Base-by-base conservation (phyloP, 371 early-diverging fungal genomes). In the Mortierella sp. region DNA sequence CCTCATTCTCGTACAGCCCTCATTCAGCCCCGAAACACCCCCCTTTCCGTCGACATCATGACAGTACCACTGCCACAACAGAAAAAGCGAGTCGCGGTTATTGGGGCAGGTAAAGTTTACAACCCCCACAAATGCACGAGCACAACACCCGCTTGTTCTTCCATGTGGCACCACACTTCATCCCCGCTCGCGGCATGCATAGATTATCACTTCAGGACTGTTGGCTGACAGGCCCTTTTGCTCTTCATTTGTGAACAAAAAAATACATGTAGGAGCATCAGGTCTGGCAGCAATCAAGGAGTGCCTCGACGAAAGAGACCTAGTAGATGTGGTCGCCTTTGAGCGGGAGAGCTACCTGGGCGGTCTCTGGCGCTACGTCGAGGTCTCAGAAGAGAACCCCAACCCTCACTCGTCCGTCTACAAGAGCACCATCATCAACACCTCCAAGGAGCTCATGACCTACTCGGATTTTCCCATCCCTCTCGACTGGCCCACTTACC, bases 401-500 rank as follows among this genome's bases (percentile, higher is more conserved):
- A 87, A 90, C 40, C 86, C 88, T 5, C 89, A 91, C 64, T 89
- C 90, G 9, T 91, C 91, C 37, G 84, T 90, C 16, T 92, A 90
- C 83, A 80, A 83, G 82, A 88, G 86, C 19, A 88, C 90, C 0
- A 86, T 90, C 44, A 90, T 92, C 57, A 90, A 90, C 72, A 88
- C 90, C 14, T 89, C 90, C 73, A 90, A 90, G 72, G 88, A 88
- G 57, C 75, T 79, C 73, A 89, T 90, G 75, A 50, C 89, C 3
- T 91, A 79, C 72, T 89, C 89, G 5, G 92, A 92, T 72, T 91
- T 88, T 77, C 90, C 91, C 13, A 88, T 91, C 48, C 92, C 92
- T 5, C 57, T 78, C 8, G 88, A 88, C 43, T 92, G 92, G 92
- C 91, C 92, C 4, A 89, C 89, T 1, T 90, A 82, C 79, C 83